Conservation (phyloP, 2,329 filamentous ascomycete species). For the Fusarium oligoseptatum region DNA sequence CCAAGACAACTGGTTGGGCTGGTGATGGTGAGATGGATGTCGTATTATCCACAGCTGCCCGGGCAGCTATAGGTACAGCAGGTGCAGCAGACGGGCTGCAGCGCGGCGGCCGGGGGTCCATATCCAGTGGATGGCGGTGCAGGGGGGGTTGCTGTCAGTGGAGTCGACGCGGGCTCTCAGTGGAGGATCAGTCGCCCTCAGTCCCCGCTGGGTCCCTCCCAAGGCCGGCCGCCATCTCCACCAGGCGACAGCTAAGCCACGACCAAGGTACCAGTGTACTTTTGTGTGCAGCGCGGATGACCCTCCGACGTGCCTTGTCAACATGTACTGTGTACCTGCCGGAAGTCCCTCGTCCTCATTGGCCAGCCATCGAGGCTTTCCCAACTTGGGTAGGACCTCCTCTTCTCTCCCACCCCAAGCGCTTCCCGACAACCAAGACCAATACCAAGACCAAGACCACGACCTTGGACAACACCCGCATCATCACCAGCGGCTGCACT, state of each 20-base stretch:
- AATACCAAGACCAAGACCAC: slow-evolving; percentile 28
- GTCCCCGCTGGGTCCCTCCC: slow-evolving; percentile 31
- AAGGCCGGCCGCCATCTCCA: slow-evolving; percentile 29
- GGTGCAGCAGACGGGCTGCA: slow-evolving; percentile 19
- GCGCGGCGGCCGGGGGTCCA: slow-evolving; percentile 20
- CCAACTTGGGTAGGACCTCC: slow-evolving; percentile 40
- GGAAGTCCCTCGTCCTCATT: slow-evolving; percentile 14
- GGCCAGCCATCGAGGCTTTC: slow-evolving; percentile 28
- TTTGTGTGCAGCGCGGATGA: background rate
- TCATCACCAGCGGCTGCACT: slow-evolving; percentile 33
- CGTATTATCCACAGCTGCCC: background rate
- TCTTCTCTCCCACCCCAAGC: slow-evolving; percentile 38
- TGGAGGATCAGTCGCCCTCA: slow-evolving; percentile 34
- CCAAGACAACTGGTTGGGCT: slow-evolving; percentile 23
- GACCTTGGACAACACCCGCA: slow-evolving; percentile 35
- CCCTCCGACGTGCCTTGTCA: background rate
- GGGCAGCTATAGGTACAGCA: slow-evolving; percentile 1
- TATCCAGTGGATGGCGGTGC: slow-evolving; percentile 29
- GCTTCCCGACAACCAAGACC: slow-evolving; percentile 30
- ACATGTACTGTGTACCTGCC: slow-evolving; percentile 28
- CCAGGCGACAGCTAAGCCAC: slow-evolving; percentile 26
- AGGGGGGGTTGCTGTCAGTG: slow-evolving; percentile 40
- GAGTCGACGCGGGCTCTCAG: slow-evolving; percentile 34
- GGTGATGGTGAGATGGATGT: slow-evolving; percentile 10
- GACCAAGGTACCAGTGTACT: slow-evolving; percentile 32